Evolutionary conservation across 192 early-diverging fungal species (phyloP), one percentile per base, ranked within the genome.

Genomic region (Backusella tarrabulga): DNA sequence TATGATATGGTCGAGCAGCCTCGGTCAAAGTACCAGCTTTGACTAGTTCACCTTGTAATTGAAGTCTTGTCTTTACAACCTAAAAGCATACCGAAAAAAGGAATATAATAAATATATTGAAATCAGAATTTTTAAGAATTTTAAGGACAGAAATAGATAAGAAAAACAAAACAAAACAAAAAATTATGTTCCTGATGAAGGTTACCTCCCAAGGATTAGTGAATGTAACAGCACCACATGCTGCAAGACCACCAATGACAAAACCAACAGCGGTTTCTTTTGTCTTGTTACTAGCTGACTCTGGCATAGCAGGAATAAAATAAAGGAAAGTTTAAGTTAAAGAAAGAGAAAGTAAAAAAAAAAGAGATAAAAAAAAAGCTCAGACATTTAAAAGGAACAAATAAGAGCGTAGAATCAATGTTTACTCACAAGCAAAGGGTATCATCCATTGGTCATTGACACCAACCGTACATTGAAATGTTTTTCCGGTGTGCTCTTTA

Each of bases 201-300:
- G 73, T 72, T 84, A 95, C 95, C 90, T 98, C 96, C 83, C 93
- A 91, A 1, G 96, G 96, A 84, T 98, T 98, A n/a, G 95, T 96
- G 72, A 98, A 92, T 7, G 97, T 98, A 32, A 97, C 97, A 15
- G 97, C 95, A 14, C 91, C 90, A 82, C 95, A 96, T 29, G 95
- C 95, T 34, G 96, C 96, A 63, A 94, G 78, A 60, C 94, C 94
- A 66, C 93, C 96, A 14, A 92, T 87, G 23, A 92, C 72, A 85
- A 96, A 96, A 3, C 91, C 90, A 29, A 80, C 76, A 29, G 84
- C 35, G 0, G 88, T 84, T 66, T 84, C 67, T 52, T 83, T 79
- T 34, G 56, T 12, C 21, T 74, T 56, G 9, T 3, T 60, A 34
- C 12, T 34, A 29, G 54, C 1, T 5, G 26, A 36, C 14, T 66